Percentiles rank a stretch among this genome's conserved stretches.
Conservation (phyloP, 108 stramenopile species). For the Ochromonas danica region DNA sequence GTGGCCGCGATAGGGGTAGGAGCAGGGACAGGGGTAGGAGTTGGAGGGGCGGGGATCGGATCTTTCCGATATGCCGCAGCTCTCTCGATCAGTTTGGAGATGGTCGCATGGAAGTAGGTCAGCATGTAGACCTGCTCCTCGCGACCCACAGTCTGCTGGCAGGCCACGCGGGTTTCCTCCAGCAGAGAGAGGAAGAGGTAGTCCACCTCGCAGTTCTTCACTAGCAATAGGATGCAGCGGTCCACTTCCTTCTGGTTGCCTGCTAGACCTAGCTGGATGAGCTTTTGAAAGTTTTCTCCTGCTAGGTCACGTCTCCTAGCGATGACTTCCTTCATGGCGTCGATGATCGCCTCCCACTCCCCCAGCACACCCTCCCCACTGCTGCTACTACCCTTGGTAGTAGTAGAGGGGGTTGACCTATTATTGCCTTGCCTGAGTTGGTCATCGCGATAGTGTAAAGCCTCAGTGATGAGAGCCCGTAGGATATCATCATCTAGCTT, state of each 20-base stretch:
- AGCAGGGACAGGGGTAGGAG: not conserved
- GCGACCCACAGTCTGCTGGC: not conserved
- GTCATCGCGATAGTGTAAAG: too few relatives aligned
- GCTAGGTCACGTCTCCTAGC: not conserved
- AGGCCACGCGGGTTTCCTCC: not conserved
- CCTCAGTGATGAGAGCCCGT: too few relatives aligned
- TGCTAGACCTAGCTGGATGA: not conserved
- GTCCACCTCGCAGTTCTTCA: not conserved
- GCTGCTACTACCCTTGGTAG: too few relatives aligned
- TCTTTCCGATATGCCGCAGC: not conserved
- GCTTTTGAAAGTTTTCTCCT: slow-evolving; percentile 27
- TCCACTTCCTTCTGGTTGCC: not conserved
- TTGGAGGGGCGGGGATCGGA: not conserved
- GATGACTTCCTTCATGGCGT: not conserved
- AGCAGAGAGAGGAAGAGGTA: not conserved
- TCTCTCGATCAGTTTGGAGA: not conserved
- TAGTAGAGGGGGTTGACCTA: too few relatives aligned
- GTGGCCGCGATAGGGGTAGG: not conserved
- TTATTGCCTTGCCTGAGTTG: too few relatives aligned
- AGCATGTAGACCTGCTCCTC: not conserved
- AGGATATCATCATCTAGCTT: too few relatives aligned
- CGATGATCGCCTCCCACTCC: slow-evolving; percentile 22
- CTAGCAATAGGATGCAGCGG: not conserved
- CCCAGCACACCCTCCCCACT: too few relatives aligned
- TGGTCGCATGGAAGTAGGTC: not conserved